Evolutionary conservation across 331 rosid species (phyloP), one percentile per base, ranked within the genome.

Genomic region (Rhamnella rubrinervis): DNA sequence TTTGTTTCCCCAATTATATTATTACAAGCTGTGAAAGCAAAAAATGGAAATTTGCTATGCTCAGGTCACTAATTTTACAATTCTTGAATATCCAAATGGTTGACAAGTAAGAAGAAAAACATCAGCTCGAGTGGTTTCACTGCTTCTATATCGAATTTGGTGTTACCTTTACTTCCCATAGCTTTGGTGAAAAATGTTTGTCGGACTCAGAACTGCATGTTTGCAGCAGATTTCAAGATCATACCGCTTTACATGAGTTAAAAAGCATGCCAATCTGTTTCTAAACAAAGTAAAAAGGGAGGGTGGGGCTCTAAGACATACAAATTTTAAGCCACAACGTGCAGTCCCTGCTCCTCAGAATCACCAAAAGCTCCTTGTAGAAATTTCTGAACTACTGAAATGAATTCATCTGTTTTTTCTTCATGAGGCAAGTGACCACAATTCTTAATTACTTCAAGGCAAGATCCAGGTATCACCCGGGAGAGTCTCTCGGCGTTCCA

Each of bases 371-470:
- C 66, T 49, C 59, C 80, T 2, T 65, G 81, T 56, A 91, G 82
- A 81, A 93, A 93, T 78, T 78, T 93, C 67, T 88, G 85, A 79
- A 91, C 96, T 59, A 87, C 59, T 56, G 91, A 77, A 55, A 85
- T 61, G 74, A 93, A 91, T 69, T 90, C 97, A n/a, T 88, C 86
- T 71, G 78, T 86, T 75, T 91, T 93, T 84, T 93, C 98, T 84
- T 93, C 97, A n/a, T 93, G 98, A 10, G 97, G 98, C 71, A 91
- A 73, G 85, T 93, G 98, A 21, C 98, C 98, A 59, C 97, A 91
- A 4, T 81, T 84, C 75, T 88, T 87, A 68, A 93, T 87, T 65
- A 90, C 75, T 82, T 88, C 95, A 67, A 87, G 17, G 19, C 75
- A 76, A 40, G 95, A 86, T 61, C 95, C 98, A 9, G 96, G 96